Evolutionary conservation across 1,284 basidiomycete genomes (phyloP), one percentile per base, ranked within the genome.

Genomic region (Xanthoconium separans): DNA sequence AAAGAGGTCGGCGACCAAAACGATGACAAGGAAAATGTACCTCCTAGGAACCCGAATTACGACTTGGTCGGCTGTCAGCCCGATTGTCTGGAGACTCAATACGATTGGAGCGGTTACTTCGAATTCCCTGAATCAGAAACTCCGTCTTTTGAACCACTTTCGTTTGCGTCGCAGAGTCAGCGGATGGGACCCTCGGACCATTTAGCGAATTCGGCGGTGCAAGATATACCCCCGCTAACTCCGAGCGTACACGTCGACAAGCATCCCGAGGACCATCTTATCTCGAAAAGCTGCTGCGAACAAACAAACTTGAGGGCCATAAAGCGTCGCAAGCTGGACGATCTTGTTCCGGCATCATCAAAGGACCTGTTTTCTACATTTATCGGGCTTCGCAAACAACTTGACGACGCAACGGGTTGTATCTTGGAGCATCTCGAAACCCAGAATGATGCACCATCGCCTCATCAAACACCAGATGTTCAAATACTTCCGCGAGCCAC

Each of bases 311-410:
- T 47, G 18, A 58, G 50, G 47, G 31, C 15, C 6, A 39, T 45
- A 4, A 72, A 68, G 51, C 67, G 70, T 37, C 61, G 59, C 48
- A 71, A 56, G 47, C 48, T 72, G 18, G 58, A 72, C 24, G 46
- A 58, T 43, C 56, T 67, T 33, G 57, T 66, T 47, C 66, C 61
- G 2, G 31, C 65, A 37, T 62, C 68, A 43, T 59, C 66, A 29
- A 64, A 46, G 31, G 66, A 67, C 42, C n/a, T 66, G 27, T 69
- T 66, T 33, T 64, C 52, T 44, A 50, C 61, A 2, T 66, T 66
- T 24, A 53, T 66, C 4, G 57, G 54, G 29, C 63, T 66, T 43
- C 68, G 65, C 24, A 65, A 59, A 11, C 63, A 12, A 39, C 37
- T 20, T 20, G 18, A 61, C 50, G 56, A 18, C n/a, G 31, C 45